Evolutionary conservation across 441 rosid genomes (phyloP).

Genomic region (Geranium incanum): DNA sequence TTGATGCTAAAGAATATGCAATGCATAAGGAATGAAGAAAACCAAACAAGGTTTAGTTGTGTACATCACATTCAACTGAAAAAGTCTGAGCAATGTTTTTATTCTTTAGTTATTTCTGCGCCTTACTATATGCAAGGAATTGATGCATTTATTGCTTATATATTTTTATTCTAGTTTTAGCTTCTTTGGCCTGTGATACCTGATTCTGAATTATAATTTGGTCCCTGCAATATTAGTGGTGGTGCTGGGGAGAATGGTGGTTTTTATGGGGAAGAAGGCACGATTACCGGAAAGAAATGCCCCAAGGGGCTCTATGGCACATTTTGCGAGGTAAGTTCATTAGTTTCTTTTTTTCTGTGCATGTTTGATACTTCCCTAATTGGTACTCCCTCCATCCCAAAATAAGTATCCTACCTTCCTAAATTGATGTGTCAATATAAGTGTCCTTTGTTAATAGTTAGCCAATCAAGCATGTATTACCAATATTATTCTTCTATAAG

Average conservation of each 20-base stretch:
- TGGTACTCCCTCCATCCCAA: background rate
- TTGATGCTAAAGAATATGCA: background rate
- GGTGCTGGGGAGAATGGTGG: conserved; percentile 84
- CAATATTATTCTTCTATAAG: background rate
- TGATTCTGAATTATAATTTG: background rate
- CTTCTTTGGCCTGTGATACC: background rate
- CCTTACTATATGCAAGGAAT: background rate
- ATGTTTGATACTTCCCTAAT: background rate
- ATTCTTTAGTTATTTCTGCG: background rate
- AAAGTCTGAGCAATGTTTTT: background rate
- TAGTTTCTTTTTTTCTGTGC: no score
- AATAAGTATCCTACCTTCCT: background rate
- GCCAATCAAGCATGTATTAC: background rate
- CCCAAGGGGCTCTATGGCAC: conserved; percentile 94
- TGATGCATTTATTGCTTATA: background rate
- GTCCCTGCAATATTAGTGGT: conserved; percentile 47
- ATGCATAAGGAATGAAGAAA: background rate
- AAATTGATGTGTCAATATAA: background rate
- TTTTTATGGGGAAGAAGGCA: conserved; percentile 71
- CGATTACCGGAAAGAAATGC: conserved; percentile 81
- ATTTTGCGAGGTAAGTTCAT: conserved; percentile 62
- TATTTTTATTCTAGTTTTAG: background rate
- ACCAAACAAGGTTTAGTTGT: background rate
- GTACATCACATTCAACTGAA: background rate
- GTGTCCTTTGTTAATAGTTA: background rate